Conservation (phyloP, 2,329 filamentous ascomycete genomes). For the Penicillium sp. region DNA sequence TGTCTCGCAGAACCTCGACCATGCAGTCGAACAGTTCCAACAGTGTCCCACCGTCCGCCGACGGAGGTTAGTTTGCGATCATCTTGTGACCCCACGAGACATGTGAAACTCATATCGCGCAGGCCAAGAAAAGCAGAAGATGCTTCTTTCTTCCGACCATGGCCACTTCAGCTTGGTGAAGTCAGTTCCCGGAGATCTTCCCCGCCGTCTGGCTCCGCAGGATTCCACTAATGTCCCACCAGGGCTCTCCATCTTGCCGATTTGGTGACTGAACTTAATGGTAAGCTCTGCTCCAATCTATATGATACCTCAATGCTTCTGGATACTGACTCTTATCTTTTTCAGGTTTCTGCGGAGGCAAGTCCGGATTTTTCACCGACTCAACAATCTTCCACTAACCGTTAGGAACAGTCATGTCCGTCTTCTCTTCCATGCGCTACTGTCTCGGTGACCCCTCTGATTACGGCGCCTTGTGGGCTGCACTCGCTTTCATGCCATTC, state of each 20-base stretch:
- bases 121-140: conserved; percentile 56
- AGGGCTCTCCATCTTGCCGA: conserved; percentile 57
- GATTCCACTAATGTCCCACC: conserved; percentile 13
- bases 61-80: conserved; percentile 38
- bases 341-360: conserved; percentile 55
- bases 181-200: conserved; percentile 33
- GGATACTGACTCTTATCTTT: background rate
- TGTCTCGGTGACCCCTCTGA: conserved; percentile 73
- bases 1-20: conserved; percentile 45
- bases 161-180: conserved; percentile 58
- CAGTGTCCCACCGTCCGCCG: conserved; percentile 33
- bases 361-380: conserved; percentile 23
- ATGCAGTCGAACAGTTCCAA: conserved; percentile 38
- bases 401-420: conserved; percentile 72
- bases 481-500: conserved; percentile 85
- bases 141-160: conserved; percentile 51
- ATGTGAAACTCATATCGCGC: conserved; percentile 17
- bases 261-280: conserved; percentile 55
- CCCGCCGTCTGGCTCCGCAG: conserved; percentile 2
- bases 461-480: conserved; percentile 74
- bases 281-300: conserved; percentile 30
- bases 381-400: conserved; percentile 21
- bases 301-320: background rate
- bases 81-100: conserved; percentile 7
- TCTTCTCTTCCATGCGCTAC: conserved; percentile 94